A percentile compares a stretch with the other conserved stretches of the same genome.
Evolutionary conservation across 2,329 filamentous ascomycete species (phyloP).

Genomic region (Exophiala oligosperma): DNA sequence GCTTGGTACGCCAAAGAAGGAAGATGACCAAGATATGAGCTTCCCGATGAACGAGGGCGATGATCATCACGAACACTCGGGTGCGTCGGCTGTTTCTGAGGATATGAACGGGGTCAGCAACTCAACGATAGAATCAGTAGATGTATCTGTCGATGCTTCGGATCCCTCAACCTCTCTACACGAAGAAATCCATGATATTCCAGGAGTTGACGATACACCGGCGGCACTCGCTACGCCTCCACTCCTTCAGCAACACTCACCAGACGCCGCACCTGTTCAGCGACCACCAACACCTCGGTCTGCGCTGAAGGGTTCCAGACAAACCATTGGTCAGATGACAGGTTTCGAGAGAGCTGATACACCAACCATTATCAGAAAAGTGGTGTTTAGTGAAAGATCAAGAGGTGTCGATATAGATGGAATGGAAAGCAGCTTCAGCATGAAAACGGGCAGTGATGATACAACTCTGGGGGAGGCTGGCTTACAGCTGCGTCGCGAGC

Average conservation of each 20-base stretch:
- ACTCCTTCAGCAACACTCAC: too few species aligned
- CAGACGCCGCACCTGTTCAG: conserved; percentile 4
- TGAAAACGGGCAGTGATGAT: conserved; percentile 20
- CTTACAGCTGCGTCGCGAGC: conserved; percentile 15
- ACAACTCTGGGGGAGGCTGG: conserved; percentile 13
- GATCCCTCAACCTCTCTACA: conserved; percentile 4
- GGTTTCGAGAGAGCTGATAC: conserved; percentile 6
- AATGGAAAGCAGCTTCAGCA: conserved; percentile 29
- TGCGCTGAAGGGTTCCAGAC: conserved; percentile 27
- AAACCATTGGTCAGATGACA: conserved; percentile 9
- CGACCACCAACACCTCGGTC: conserved; percentile 28
- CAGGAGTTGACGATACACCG: conserved; percentile 20
- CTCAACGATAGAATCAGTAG: too few species aligned
- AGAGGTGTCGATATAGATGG: conserved; percentile 26
- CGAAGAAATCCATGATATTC: conserved; percentile 1
- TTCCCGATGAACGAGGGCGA: not conserved
- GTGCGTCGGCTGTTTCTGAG: not conserved
- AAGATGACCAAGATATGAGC: not conserved
- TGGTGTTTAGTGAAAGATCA: conserved; percentile 26
- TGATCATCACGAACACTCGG: not conserved
- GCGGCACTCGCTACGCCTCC: conserved; percentile 11
- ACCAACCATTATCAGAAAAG: conserved; percentile 15
- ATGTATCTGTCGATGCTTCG: not conserved
- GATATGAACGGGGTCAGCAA: too few species aligned
- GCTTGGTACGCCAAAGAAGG: conserved; percentile 19